phyloP scores from a whole-genome alignment of 805 yeast species.

The Kodamaea restingae region DNA sequence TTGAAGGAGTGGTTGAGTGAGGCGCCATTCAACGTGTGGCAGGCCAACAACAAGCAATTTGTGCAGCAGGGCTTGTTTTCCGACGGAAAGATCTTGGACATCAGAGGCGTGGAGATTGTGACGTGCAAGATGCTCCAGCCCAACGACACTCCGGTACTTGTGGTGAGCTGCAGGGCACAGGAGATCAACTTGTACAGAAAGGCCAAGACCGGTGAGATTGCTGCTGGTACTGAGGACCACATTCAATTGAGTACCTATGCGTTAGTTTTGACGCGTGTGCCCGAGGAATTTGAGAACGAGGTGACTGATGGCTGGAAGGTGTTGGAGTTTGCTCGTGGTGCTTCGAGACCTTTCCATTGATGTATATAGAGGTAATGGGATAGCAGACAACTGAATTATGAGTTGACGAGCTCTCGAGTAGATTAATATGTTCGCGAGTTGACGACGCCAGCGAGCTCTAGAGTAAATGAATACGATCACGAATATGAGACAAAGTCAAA shows the following conservation, averaged over 20 bases:
- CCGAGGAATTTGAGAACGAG: slow-evolving; percentile 84
- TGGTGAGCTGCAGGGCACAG: slow-evolving; percentile 94
- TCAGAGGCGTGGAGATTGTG: slow-evolving; percentile 90
- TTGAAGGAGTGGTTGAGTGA: slow-evolving; percentile 91
- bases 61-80: slow-evolving; percentile 87
- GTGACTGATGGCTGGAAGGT: slow-evolving; percentile 98
- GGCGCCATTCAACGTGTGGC: slow-evolving; percentile 93
- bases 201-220: slow-evolving; percentile 87
- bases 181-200: slow-evolving; percentile 88
- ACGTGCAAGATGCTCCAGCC: slow-evolving; percentile 87
- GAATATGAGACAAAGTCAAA: no score
- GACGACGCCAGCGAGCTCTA: no score
- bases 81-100: slow-evolving; percentile 88
- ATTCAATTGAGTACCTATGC: slow-evolving; percentile 92
- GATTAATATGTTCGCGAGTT: no score
- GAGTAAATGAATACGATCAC: no score
- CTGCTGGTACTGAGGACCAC: slow-evolving; percentile 94
- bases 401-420: no score
- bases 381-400: no score
- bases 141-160: slow-evolving; percentile 86
- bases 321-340: slow-evolving; percentile 90
- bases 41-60: slow-evolving; percentile 88
- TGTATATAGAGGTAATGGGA: slow-evolving; percentile 6
- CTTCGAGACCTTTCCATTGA: slow-evolving; percentile 71
- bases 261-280: slow-evolving; percentile 88